Percentiles rank a stretch among this genome's conserved stretches.
Conservation (phyloP, 768 basidiomycete species). For the Suillus subluteus region DNA sequence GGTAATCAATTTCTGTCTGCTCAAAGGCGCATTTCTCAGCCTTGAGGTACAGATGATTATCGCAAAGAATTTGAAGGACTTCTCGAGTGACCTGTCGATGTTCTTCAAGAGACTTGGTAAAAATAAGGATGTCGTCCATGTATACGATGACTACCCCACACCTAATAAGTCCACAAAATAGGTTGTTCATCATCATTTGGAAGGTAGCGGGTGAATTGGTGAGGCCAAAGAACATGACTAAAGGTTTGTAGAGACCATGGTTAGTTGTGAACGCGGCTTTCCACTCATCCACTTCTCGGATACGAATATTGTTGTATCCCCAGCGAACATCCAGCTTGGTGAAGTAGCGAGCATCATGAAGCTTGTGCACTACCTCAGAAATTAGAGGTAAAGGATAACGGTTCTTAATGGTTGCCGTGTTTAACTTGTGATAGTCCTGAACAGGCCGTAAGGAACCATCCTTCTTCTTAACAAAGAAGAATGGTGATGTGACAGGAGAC, state of each 20-base stretch:
- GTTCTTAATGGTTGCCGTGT: constrained; percentile 30
- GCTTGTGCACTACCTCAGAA: constrained; percentile 25
- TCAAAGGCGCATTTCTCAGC: no score
- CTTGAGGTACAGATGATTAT: no score
- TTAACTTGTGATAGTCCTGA: constrained; percentile 38
- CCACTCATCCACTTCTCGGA: constrained; percentile 33
- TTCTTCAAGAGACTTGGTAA: constrained; percentile 28
- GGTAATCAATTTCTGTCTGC: constrained; percentile 32
- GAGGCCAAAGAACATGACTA: no score
- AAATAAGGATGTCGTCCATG: constrained; percentile 47
- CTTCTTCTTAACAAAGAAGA: constrained; percentile 32
- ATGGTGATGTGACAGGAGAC: constrained; percentile 23
- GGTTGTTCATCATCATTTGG: constrained; percentile 35
- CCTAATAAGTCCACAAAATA: constrained; percentile 27
- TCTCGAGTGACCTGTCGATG: constrained; percentile 21
- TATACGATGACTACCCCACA: constrained; percentile 40
- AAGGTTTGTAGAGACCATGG: constrained; percentile 28
- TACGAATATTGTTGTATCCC: constrained; percentile 37
- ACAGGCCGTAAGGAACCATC: constrained; percentile 33
- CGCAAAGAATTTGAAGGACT: constrained; percentile 26
- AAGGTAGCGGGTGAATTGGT: constrained; percentile 43
- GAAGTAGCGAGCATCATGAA: constrained; percentile 23
- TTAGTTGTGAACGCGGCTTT: constrained; percentile 38
- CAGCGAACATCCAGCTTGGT: constrained; percentile 34
- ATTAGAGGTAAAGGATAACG: constrained; percentile 28